Base-by-base conservation (phyloP, 1,284 basidiomycete genomes). In the Pisolithus thermaeus region DNA sequence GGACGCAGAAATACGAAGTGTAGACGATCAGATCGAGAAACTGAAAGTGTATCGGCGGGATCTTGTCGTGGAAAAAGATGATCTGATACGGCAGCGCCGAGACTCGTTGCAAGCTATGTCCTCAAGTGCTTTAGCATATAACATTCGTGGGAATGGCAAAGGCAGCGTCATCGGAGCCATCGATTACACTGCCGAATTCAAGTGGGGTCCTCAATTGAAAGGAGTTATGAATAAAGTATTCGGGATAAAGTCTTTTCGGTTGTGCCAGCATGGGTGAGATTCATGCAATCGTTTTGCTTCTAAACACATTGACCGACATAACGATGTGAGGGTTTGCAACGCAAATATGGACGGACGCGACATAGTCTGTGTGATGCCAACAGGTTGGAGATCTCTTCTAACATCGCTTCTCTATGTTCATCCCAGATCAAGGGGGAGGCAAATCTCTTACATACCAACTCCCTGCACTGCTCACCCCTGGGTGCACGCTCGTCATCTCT, bases 391-490 rank as follows among this genome's bases (percentile, higher is more conserved):
- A 45, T 36, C 30, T 39, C 50, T 37, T 47, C 18, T 53, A 3
- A 36, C 22, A 3, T 11, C 45, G 35, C 16, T 37, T 51, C 52
- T 25, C 6, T 38, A 47, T 11, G 47, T 51, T 20, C 46, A 50
- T 36, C 51, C 18, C 30, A 45, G 38, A 50, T 51, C 28, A 55
- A 84, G 88, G 90, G 39, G 91, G 90, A 14, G 92, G 93, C 11
- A 96, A 96, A 67, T 90, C 86, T 0, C 68, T 96, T 47, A 93
- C 90, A 11, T 97, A 93, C 63, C 93, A 96, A 66, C 78, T 96
- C 5, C 93, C 95, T 1, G 94, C 95, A 0, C 70, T 97, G 16
- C 66, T 97, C 5, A 77, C 77, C 7, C 73, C 81, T 0, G 93
- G 94, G 1, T 83, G 86, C 53, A 97, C 92, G 0, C 65, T 98